Conservation (phyloP, 257 asterid genomes). For the Solanum verrucosum region DNA sequence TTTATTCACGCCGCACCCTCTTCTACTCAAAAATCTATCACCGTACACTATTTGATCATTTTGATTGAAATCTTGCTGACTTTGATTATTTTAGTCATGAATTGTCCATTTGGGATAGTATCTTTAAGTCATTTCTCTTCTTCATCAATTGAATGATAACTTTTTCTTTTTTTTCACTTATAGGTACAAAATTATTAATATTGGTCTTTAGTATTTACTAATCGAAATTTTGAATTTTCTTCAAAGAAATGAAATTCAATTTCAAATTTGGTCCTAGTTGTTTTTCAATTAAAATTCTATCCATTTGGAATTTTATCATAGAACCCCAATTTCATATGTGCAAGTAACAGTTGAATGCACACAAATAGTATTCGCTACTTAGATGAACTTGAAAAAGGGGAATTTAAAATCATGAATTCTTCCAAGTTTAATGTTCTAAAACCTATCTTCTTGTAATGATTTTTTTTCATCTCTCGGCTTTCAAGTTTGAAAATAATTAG, state of each 20-base stretch:
- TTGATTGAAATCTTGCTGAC: background rate
- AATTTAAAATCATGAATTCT: background rate
- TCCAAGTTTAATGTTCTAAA: background rate
- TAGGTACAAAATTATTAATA: background rate
- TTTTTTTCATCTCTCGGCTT: no score
- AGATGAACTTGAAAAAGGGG: background rate
- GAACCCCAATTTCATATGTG: no score
- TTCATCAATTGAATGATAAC: background rate
- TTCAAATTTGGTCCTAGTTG: background rate
- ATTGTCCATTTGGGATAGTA: background rate
- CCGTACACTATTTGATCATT: no score
- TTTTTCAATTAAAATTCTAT: background rate
- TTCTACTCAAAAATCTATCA: no score
- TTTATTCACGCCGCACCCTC: background rate
- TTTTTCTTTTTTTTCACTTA: background rate
- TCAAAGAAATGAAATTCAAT: background rate
- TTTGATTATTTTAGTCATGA: background rate
- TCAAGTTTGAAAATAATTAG: no score
- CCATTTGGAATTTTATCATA: background rate
- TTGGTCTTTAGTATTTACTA: background rate
- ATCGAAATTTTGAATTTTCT: background rate
- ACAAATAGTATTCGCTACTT: background rate
- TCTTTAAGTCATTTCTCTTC: background rate
- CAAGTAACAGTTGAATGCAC: no score
- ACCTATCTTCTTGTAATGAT: no score